Evolutionary conservation across 305 asterid species (phyloP), one percentile per base, ranked within the genome.

Genomic region (Coffea humblotiana): DNA sequence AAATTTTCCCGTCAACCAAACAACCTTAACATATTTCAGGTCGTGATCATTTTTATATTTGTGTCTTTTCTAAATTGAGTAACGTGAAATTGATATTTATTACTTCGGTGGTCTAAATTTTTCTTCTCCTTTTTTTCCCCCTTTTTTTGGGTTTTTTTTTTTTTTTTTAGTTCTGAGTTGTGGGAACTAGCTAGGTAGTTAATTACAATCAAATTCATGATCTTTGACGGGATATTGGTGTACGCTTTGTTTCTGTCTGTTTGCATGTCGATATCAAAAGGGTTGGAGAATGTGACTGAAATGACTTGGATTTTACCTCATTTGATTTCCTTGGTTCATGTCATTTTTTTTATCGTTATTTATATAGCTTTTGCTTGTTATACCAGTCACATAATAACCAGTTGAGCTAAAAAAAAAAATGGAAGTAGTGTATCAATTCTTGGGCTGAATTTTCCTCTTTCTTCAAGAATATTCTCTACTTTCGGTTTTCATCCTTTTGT

Each of bases 21-120:
- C 84, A 83, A 89, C 91, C 91, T 87, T 85, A 86, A 85, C 67
- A 68, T 1, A 32, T 77, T 83, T 82, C 88, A 87, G 86, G 88
- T 83, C 80, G 40, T 66, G 79, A 77, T 76, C 79, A 75, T 84
- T 78, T 78, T 78, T 85, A 80, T 81, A 18, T 45, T 72, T 25
- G 43, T 69, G 56, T 74, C 65, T 58, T 76, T 83, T 72, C 82
- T 79, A 47, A 27, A 76, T 74, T 84, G 64, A 52, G 80, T 51
- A 71, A 71, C 63, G 12, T n/a, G 1, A n/a, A n/a, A 43, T 40
- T 43, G 6, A 13, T 14, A 9, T 72, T 10, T 80, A 3, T 32
- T 27, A 52, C 72, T 19, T 64, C 37, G 47, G 25, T 58, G 78
- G 56, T 65, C 35, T 40, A 3, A 51, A 0, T 2, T 37, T 29